phyloP scores from a whole-genome alignment of 306 rosid genomes.

The Malus sieversii region DNA sequence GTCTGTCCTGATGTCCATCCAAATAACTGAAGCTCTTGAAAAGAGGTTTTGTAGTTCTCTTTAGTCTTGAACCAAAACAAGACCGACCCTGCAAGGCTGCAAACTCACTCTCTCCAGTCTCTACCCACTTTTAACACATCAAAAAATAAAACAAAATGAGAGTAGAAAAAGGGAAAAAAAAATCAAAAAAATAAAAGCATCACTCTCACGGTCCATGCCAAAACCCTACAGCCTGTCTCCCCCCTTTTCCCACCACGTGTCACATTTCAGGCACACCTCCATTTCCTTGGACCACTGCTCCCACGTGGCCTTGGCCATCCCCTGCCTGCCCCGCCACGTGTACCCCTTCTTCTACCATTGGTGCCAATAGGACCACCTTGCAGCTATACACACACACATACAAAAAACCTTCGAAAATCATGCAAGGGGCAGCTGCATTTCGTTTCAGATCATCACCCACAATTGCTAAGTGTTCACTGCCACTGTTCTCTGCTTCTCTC shows the following conservation, averaged over 20 bases:
- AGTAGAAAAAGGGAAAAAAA: background rate
- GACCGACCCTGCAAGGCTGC: constrained; percentile 27
- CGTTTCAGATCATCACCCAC: constrained; percentile 8
- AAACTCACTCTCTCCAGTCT: background rate
- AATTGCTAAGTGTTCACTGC: background rate
- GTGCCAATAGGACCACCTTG: constrained; percentile 57
- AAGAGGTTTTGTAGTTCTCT: background rate
- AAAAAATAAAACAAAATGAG: background rate
- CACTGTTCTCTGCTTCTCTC: constrained; percentile 1
- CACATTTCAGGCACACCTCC: constrained; percentile 2
- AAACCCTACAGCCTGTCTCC: constrained; percentile 44
- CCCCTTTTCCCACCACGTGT: constrained; percentile 31
- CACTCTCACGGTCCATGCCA: constrained; percentile 6
- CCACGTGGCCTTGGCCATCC: constrained; percentile 62
- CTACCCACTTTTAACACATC: constrained; percentile 10
- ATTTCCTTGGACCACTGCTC: constrained; percentile 46
- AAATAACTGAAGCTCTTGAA: background rate
- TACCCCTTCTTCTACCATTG: constrained; percentile 33
- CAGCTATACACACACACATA: background rate
- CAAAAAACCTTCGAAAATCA: constrained; percentile 12
- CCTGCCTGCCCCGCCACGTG: constrained; percentile 16
- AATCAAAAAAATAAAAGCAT: background rate
- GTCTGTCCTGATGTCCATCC: background rate
- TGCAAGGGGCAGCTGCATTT: background rate
- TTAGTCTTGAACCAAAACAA: background rate